A percentile compares a stretch with the other conserved stretches of the same genome.
phyloP scores from a whole-genome alignment of 2,329 filamentous ascomycete genomes.

The Phialocephala sp. region DNA sequence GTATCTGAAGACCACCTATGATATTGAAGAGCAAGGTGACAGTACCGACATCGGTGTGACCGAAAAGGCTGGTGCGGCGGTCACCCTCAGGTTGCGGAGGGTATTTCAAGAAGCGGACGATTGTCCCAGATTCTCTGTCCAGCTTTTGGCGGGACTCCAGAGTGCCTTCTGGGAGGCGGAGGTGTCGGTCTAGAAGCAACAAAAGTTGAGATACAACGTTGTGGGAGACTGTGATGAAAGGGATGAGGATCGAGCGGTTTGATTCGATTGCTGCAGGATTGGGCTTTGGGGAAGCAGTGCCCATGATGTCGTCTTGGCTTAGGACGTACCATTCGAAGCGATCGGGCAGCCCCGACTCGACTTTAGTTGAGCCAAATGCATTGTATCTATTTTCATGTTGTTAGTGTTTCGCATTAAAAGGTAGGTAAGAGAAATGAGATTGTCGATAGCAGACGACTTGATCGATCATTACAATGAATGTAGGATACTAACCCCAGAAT shows the following conservation, averaged over 20 bases:
- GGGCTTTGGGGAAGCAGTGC: neutral
- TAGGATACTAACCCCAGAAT: conserved; percentile 2
- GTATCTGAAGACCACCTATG: conserved; percentile 59
- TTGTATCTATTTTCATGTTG: neutral
- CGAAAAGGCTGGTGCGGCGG: conserved; percentile 51
- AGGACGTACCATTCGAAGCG: conserved; percentile 12
- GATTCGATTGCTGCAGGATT: neutral
- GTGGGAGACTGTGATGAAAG: neutral
- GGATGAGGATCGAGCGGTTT: neutral
- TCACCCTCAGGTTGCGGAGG: conserved; percentile 52
- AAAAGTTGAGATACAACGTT: neutral
- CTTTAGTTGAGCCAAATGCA: conserved; percentile 2
- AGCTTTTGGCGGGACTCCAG: conserved; percentile 54
- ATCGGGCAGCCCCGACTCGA: conserved; percentile 11
- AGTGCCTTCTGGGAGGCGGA: conserved; percentile 33
- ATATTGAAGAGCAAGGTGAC: conserved; percentile 62
- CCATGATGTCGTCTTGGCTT: conserved; percentile 13
- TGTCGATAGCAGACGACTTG: too few species aligned
- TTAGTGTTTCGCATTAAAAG: neutral
- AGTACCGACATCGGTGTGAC: conserved; percentile 62
- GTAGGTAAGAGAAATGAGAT: too few species aligned
- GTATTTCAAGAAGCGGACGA: conserved; percentile 58
- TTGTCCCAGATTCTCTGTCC: conserved; percentile 51
- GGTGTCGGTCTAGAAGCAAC: conserved; percentile 4
- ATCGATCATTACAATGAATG: too few species aligned